These are phyloP conservation scores for Setomelanomma holmii DNA, from an alignment of 2,329 filamentous ascomycete genomes.

Conservation along the genomic window DNA sequence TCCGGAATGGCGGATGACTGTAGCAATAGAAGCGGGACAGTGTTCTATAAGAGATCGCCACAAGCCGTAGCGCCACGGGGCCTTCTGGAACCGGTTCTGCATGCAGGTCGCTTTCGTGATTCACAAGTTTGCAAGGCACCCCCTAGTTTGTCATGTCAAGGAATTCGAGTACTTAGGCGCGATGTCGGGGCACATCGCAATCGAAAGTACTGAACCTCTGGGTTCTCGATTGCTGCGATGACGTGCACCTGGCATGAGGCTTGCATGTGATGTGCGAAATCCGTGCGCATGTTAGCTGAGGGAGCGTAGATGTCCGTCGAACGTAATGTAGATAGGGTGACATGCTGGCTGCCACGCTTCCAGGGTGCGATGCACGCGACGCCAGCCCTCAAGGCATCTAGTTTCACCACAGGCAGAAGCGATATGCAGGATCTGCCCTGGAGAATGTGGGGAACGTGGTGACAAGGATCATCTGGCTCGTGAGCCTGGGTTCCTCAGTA, in stretches of 20 bases:
- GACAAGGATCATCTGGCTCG: conserved; percentile 20
- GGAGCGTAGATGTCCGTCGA: conserved; percentile 21
- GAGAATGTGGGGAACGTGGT: conserved; percentile 41
- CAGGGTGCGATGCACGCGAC: conserved; percentile 22
- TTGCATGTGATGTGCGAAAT: conserved; percentile 29
- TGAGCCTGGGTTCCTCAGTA: conserved; percentile 27
- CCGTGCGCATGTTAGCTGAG: conserved; percentile 8
- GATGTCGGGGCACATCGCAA: conserved; percentile 17
- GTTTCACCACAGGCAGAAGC: conserved; percentile 25
- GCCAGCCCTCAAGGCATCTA: conserved; percentile 21
- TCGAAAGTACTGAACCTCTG: conserved; percentile 1
- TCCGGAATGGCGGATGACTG: conserved; percentile 21
- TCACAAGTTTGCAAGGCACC: conserved; percentile 1
- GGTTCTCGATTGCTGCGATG: conserved; percentile 16
- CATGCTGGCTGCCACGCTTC: conserved; percentile 26
- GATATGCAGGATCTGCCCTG: conserved; percentile 36
- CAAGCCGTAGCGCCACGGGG: conserved; percentile 33
- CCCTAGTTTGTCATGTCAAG: conserved; percentile 2
- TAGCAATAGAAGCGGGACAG: conserved; percentile 10
- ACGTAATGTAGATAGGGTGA: conserved; percentile 18
- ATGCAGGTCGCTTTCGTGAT: conserved; percentile 14
- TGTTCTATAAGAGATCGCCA: conserved; percentile 25
- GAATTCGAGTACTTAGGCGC: conserved; percentile 10
- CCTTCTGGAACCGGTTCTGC: conserved; percentile 36
- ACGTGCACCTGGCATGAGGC: conserved; percentile 26